Conservation (phyloP, 2,329 filamentous ascomycete genomes). For the Didymella lethalis region DNA sequence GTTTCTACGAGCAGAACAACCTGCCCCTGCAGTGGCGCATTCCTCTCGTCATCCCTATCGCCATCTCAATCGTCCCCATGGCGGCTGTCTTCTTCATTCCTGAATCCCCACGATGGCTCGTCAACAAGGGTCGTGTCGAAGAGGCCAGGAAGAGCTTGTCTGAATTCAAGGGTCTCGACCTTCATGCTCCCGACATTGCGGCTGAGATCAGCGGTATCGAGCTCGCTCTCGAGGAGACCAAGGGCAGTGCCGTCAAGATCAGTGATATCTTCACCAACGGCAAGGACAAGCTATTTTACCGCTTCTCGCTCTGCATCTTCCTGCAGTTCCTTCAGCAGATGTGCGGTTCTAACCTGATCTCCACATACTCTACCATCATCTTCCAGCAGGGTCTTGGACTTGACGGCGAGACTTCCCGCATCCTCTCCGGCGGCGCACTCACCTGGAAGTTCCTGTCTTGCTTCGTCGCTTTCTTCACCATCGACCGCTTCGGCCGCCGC, state of each 20-base stretch:
- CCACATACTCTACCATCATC: conserved; percentile 57
- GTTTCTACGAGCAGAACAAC: conserved; percentile 65
- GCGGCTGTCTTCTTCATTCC: conserved; percentile 71
- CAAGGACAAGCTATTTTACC: conserved; percentile 71
- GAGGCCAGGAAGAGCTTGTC: conserved; percentile 64
- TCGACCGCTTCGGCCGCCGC: conserved; percentile 73
- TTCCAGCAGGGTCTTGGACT: conserved; percentile 54
- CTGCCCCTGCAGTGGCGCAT: conserved; percentile 71
- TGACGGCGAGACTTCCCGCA: conserved; percentile 61
- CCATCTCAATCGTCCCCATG: conserved; percentile 63
- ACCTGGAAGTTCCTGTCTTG: conserved; percentile 66
- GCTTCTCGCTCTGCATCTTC: conserved; percentile 60
- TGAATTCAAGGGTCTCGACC: conserved; percentile 50
- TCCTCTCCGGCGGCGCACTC: conserved; percentile 67
- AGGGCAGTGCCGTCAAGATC: conserved; percentile 69
- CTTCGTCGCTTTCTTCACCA: conserved; percentile 73
- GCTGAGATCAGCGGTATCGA: conserved; percentile 68
- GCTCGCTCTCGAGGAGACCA: conserved; percentile 59
- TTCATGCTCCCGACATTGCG: conserved; percentile 63
- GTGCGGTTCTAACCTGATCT: conserved; percentile 59
- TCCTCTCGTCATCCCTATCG: conserved; percentile 71
- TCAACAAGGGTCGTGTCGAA: conserved; percentile 70
- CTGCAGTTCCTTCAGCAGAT: conserved; percentile 62
- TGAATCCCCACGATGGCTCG: conserved; percentile 73
- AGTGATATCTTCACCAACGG: conserved; percentile 60